Evolutionary conservation across 2,329 filamentous ascomycete species (phyloP).

Genomic region (Claviceps sp.): DNA sequence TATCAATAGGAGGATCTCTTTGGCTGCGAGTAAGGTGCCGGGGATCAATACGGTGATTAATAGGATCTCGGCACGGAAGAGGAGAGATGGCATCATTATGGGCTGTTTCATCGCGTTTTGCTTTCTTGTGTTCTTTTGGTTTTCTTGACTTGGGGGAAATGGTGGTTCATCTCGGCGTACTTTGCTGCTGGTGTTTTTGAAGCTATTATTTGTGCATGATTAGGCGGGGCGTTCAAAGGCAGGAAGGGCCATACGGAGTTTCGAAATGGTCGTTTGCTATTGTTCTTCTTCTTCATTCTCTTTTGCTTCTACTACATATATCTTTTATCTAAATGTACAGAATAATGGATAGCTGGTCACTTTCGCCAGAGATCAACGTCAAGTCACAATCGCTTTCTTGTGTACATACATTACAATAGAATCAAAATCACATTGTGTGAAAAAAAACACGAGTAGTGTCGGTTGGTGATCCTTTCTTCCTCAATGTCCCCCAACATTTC

Average conservation of each 20-base stretch:
- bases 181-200: not conserved
- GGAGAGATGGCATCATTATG: constrained; percentile 88
- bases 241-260: constrained; percentile 14
- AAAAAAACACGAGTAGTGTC: too few species aligned
- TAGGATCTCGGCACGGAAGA: constrained; percentile 87
- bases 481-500: too few species aligned
- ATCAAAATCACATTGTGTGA: not conserved
- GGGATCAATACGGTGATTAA: constrained; percentile 86
- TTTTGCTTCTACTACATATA: not conserved
- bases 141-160: constrained; percentile 33
- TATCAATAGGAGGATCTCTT: constrained; percentile 82
- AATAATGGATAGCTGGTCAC: constrained; percentile 5
- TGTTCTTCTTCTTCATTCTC: not conserved
- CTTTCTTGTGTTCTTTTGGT: constrained; percentile 74
- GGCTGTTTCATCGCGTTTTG: constrained; percentile 85
- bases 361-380: not conserved
- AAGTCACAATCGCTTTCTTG: not conserved
- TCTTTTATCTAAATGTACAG: constrained; percentile 15
- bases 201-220: constrained; percentile 9
- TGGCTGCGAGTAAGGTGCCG: constrained; percentile 80
- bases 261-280: constrained; percentile 15
- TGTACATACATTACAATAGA: constrained; percentile 7
- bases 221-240: constrained; percentile 18
- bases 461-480: too few species aligned
- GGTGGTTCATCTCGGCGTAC: not conserved